Evolutionary conservation across 2,329 filamentous ascomycete genomes (phyloP).

Genomic region (Sporothrix luriei): DNA sequence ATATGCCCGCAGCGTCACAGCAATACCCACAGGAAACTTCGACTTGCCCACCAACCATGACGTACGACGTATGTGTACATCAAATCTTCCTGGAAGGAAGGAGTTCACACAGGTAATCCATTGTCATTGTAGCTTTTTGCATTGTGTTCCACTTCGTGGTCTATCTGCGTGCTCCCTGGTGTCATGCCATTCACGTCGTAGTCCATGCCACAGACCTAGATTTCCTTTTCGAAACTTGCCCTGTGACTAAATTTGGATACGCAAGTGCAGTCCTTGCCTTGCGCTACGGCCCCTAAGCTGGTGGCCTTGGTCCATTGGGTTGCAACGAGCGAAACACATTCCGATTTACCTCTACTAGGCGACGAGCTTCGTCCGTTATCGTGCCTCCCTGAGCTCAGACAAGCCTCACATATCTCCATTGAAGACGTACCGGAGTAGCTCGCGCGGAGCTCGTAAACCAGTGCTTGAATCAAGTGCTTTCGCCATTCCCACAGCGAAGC

Average conservation of each 20-base stretch:
- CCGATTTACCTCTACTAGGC: background rate
- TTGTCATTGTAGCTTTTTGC: background rate
- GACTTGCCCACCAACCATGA: background rate
- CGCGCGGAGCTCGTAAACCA: constrained; percentile 6
- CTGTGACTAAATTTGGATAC: background rate
- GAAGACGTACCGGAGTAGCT: constrained; percentile 24
- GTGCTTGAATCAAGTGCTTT: background rate
- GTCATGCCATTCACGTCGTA: too few species aligned
- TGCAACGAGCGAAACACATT: background rate
- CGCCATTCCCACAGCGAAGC: constrained; percentile 51
- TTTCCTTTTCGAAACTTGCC: background rate
- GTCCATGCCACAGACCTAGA: too few species aligned
- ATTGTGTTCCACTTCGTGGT: background rate
- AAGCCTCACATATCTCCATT: background rate
- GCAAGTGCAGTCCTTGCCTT: background rate
- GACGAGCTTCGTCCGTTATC: background rate
- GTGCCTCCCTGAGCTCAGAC: background rate
- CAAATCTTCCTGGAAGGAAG: too few species aligned
- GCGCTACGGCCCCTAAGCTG: too few species aligned
- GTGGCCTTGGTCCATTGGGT: too few species aligned
- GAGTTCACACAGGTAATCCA: too few species aligned
- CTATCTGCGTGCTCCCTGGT: background rate
- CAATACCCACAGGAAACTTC: background rate
- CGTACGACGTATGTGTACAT: background rate
- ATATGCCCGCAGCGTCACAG: background rate